Evolutionary conservation across 192 early-diverging fungal genomes (phyloP).

Genomic region (Coemansia sp.): DNA sequence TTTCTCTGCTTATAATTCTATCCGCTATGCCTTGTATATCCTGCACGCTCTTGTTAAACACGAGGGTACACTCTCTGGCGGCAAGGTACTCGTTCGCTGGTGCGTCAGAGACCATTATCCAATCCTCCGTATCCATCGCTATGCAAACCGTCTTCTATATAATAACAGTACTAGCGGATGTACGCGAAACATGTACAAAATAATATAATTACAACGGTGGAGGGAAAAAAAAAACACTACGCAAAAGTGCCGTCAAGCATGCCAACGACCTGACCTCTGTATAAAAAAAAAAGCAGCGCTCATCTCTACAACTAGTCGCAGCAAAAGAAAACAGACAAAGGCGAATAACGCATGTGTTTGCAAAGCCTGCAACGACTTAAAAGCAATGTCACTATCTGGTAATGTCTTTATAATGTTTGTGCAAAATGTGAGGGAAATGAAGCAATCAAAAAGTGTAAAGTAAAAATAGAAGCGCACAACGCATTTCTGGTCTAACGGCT

Average conservation of each 20-base stretch:
- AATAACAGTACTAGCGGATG: too few relatives aligned
- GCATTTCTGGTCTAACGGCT: background rate
- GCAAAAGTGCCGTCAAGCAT: too few relatives aligned
- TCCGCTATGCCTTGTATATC: background rate
- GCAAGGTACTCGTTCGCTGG: background rate
- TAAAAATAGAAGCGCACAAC: background rate
- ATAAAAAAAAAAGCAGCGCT: too few relatives aligned
- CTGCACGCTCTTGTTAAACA: background rate
- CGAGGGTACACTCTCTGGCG: background rate
- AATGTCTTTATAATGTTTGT: background rate
- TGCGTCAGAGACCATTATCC: background rate
- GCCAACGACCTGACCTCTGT: too few relatives aligned
- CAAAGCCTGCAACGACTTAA: too few relatives aligned
- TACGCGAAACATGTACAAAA: too few relatives aligned
- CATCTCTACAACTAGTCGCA: too few relatives aligned
- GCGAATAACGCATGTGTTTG: too few relatives aligned
- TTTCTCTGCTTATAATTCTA: background rate
- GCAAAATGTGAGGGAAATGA: background rate
- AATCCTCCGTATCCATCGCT: too few relatives aligned
- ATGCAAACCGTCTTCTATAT: too few relatives aligned
- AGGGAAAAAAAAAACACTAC: background rate
- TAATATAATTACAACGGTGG: background rate
- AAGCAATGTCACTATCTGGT: background rate
- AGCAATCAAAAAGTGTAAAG: background rate
- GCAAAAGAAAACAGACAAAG: too few relatives aligned